Base-by-base conservation (phyloP, 2,329 filamentous ascomycete species). In the Drechslera avenae region DNA sequence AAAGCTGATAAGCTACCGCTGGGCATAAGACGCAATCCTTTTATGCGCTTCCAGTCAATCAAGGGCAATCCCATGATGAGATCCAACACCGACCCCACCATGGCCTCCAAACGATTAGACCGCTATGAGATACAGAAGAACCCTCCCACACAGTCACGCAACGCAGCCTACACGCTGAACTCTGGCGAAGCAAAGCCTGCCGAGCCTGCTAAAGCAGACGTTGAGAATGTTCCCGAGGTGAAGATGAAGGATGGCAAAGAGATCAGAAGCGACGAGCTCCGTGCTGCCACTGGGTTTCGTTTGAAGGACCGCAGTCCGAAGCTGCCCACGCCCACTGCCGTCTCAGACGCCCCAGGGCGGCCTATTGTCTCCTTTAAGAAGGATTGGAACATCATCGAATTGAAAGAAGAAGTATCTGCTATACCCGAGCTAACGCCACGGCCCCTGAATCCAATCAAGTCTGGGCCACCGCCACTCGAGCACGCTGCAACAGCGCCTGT, bases 311-410 rank as follows among this genome's bases (percentile, higher is more conserved):
- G 92, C 68, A 97, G 91, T 75, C 76, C 86, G 50, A 95, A 90
- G 71, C 80, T 97, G 56, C 93, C 92, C 21, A 93, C 88, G 67
- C 93, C 93, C 59, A 90, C 89, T 46, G 87, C 90, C 67, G 92
- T 97, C 74, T 97, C 91, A 78, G 89, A 97, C 77, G 89, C 83
- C 69, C 88, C 89, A 64, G 91, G 91, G 64, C 86, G 93, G 71
- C 93, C 93, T 57, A 97, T 97, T 80, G 93, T 97, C 81, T 97
- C 93, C 82, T 97, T 97, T 81, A 84, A 96, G 76, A 84, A 84
- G 67, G 84, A 88, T 71, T 96, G 90, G 86, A 84, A 83, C 71
- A 86, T 89, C 72, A 80, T 88, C 81, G 87, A 91, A 84, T 76
- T 84, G 78, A 88, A 87, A 75, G 74, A 78, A 49, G 74, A 76